Base-by-base conservation (phyloP, 129 eudicot species). In the Oenanthe sinensis region DNA sequence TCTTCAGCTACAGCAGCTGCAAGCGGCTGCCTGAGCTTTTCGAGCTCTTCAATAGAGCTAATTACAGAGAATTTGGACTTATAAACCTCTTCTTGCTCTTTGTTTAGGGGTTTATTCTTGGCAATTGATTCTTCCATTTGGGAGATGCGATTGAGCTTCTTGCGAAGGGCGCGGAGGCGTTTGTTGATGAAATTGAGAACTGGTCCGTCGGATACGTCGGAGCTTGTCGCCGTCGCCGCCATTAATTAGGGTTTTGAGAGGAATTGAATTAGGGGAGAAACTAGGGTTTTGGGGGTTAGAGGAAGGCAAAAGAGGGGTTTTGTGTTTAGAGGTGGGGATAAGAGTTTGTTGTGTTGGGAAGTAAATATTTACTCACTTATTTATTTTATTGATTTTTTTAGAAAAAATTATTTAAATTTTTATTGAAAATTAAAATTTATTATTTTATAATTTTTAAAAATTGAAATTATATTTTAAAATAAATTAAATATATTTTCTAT, bases 111-210 rank as follows among this genome's bases (percentile, higher is more conserved):
- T 78, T 95, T 95, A 0, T 96, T 92, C 24, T 84, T 81, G 37
- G 93, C 46, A 42, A 85, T 50, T 16, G 96, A 84, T 14, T 91
- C 97, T 52, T 95, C 98, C 81, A 90, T 86, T 72, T 90, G 96
- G 12, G 83, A 20, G 54, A 95, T 95, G 47, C 98, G 94, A 77
- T 90, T 91, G 80, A 79, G 88, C 30, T 95, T 95, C 73, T 95
- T 91, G 55, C 90, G 90, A 46, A 95, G 90, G 58, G 91, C 91
- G 6, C 98, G 96, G 81, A 95, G 84, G 79, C 98, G 96, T 68
- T 95, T 91, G 91, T 87, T 91, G 93, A 95, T 79, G 55, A 95
- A 73, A 60, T 77, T 92, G 39, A 95, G 94, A 22, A 90, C 94
- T 12, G 98, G 97, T 24, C 98, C 98, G 11, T 91, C 97, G 43